Conservation (phyloP, 345 rosid genomes). For the Eutrema heterophyllum region DNA sequence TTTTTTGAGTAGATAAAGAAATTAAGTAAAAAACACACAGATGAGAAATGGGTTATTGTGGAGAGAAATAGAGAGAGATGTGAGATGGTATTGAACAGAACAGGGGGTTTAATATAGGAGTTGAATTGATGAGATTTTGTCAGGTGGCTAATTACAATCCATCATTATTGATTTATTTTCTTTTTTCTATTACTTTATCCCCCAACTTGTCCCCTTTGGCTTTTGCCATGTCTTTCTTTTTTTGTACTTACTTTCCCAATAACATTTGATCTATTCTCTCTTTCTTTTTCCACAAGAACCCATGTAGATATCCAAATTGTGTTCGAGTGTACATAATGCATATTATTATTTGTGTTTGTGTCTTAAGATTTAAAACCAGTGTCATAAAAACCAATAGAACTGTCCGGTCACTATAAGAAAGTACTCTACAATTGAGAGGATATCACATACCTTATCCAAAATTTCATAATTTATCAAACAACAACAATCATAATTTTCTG, state of each 20-base stretch:
- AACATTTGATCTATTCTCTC: not conserved
- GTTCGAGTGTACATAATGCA: not conserved
- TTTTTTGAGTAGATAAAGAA: not conserved
- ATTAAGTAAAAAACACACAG: not conserved
- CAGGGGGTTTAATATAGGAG: conserved; percentile 23
- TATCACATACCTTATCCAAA: not conserved
- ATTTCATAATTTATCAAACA: not conserved
- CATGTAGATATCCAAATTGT: not conserved
- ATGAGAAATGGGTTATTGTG: not conserved
- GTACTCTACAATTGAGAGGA: not conserved
- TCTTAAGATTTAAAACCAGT: not conserved
- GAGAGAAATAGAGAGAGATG: not conserved
- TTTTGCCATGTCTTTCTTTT: conserved; percentile 20
- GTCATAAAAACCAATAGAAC: not conserved
- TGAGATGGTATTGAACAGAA: conserved; percentile 5
- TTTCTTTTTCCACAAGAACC: not conserved
- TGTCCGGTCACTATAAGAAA: not conserved
- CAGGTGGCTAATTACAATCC: conserved; percentile 25
- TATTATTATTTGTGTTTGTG: not conserved
- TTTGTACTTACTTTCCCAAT: conserved; percentile 20
- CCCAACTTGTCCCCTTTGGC: conserved; percentile 18
- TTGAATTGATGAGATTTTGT: conserved; percentile 25
- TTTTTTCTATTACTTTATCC: conserved; percentile 9
- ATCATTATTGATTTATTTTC: conserved; percentile 10
- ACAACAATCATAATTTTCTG: not conserved